phyloP scores from a whole-genome alignment of 768 basidiomycete genomes.

The Pisolithus sp. region DNA sequence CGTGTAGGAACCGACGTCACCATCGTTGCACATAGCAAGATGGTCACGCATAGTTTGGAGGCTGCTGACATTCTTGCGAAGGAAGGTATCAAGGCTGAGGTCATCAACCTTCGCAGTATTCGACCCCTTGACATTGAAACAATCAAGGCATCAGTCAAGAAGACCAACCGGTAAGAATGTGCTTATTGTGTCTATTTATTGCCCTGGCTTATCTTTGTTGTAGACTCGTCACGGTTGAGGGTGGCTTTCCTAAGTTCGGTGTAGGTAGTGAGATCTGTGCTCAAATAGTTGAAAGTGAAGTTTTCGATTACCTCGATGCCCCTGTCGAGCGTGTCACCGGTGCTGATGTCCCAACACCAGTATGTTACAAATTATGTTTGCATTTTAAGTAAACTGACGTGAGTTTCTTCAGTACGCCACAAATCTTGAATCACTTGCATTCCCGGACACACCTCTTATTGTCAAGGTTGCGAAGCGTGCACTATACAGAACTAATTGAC shows the following conservation, averaged over 20 bases:
- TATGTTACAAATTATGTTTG: slow-evolving; percentile 33
- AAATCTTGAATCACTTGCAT: slow-evolving; percentile 82
- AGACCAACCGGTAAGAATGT: slow-evolving; percentile 79
- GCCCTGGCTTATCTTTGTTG: slow-evolving; percentile 1
- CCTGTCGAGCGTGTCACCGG: slow-evolving; percentile 97
- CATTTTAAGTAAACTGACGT: slow-evolving; percentile 7
- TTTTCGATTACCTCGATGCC: slow-evolving; percentile 97
- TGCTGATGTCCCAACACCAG: slow-evolving; percentile 95
- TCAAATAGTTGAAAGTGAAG: slow-evolving; percentile 95
- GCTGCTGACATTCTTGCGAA: slow-evolving; percentile 90
- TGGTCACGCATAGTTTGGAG: slow-evolving; percentile 93
- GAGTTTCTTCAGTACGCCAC: slow-evolving; percentile 65
- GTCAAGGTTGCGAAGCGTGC: slow-evolving; percentile 93
- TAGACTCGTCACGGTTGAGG: slow-evolving; percentile 90
- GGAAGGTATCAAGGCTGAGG: slow-evolving; percentile 96
- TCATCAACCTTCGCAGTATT: slow-evolving; percentile 94
- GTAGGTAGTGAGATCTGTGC: slow-evolving; percentile 98
- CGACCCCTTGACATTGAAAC: slow-evolving; percentile 97
- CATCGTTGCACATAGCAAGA: slow-evolving; percentile 95
- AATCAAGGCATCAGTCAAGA: slow-evolving; percentile 95
- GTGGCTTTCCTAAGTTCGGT: slow-evolving; percentile 97
- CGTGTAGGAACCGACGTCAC: slow-evolving; percentile 89
- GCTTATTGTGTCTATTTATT: neutral
- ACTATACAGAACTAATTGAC: slow-evolving; percentile 81
- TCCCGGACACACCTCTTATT: slow-evolving; percentile 89